Evolutionary conservation across 345 rosid genomes (phyloP), one percentile per base, ranked within the genome.

Genomic region (Salix brachista): DNA sequence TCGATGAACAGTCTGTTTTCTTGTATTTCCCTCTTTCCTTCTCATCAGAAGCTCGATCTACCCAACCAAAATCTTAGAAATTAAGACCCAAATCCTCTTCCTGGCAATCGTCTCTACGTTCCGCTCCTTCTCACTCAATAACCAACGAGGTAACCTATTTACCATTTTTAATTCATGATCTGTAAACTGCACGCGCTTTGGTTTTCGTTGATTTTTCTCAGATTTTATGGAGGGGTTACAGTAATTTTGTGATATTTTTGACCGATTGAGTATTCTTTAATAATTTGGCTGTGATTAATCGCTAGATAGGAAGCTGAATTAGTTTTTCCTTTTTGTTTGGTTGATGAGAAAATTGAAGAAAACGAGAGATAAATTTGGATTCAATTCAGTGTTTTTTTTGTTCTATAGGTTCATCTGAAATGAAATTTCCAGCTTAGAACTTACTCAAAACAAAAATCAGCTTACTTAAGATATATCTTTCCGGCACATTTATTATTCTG

Each of bases 1-100:
- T 77, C 61, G 75, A 68, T 69, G 67, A 81, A 73, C 61, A 62
- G 68, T 32, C 74, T 26, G 69, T 77, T 72, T 36, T 39, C 52
- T 18, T 70, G 21, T 67, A 10, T 37, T n/a, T 7, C 30, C 14
- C 26, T 36, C 16, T 39, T 28, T 48, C 34, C 37, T 56, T 50
- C 65, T 34, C 65, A 56, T 50, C 48, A 26, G 41, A 39, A 62
- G 70, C 70, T 77, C 75, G 80, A 77, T 77, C 80, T 46, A 48
- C 75, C 75, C 65, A 61, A 62, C 75, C 75, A 48, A 17, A 54
- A 4, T 42, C 60, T 30, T 52, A 58, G 67, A 75, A 67, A 46
- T n/a, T 41, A 44, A 44, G 61, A 42, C 41, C 64, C 64, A 9
- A 54, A 42, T 32, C 25, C 64, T 61, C 21, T 16, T n/a, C 10